These are phyloP conservation scores for Otatea glauca DNA, from an alignment of 176 grass and related monocot genomes.

Conservation along the genomic window DNA sequence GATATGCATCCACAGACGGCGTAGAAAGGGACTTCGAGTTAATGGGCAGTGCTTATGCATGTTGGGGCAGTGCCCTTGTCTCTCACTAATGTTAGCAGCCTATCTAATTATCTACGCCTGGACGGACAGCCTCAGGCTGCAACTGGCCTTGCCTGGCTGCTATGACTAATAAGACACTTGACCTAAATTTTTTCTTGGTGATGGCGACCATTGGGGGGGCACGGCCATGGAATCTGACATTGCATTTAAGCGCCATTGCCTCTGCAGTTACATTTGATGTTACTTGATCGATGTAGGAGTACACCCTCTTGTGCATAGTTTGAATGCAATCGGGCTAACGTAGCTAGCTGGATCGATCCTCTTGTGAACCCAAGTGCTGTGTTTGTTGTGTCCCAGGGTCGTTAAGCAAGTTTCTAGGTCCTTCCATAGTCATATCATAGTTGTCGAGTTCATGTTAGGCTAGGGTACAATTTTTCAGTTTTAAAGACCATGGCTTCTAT, in stretches of 20 bases:
- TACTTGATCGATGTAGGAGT: conserved; percentile 14
- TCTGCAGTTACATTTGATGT: conserved; percentile 47
- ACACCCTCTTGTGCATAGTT: neutral
- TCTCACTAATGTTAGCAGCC: neutral
- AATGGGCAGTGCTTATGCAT: neutral
- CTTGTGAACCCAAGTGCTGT: neutral
- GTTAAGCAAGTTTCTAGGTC: neutral
- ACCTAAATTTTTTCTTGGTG: conserved; percentile 40
- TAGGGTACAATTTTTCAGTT: neutral
- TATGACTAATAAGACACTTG: conserved; percentile 29
- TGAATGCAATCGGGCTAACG: conserved; percentile 7
- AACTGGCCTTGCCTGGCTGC: neutral
- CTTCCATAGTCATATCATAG: neutral
- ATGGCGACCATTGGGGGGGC: conserved; percentile 24
- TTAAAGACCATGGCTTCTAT: neutral
- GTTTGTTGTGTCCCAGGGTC: neutral
- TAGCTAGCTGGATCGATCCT: neutral
- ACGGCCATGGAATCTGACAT: conserved; percentile 20
- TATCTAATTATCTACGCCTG: neutral
- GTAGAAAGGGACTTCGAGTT: conserved; percentile 37
- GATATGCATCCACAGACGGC: neutral
- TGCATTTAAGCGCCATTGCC: conserved; percentile 42
- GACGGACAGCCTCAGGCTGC: neutral
- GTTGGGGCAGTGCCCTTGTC: neutral
- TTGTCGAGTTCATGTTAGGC: neutral